A percentile compares a stretch with the other conserved stretches of the same genome.
Conservation (phyloP, 768 basidiomycete genomes). For the Pleurotus giganteus region DNA sequence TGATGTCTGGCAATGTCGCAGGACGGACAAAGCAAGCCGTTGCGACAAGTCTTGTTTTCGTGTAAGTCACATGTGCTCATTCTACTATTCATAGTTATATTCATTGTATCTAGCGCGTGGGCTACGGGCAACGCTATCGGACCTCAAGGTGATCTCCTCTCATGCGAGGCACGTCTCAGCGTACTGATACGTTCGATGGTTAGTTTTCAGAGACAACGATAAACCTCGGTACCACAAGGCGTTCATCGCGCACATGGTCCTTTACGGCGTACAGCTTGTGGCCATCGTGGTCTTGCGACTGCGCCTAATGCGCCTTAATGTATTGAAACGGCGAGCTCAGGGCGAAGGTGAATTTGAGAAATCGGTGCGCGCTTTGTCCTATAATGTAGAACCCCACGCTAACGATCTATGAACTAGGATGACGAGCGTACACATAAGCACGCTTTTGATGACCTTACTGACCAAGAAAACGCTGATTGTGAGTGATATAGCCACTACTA, state of each 20-base stretch:
- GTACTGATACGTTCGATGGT: too few relatives aligned
- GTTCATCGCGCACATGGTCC: constrained; percentile 43
- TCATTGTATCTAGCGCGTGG: constrained; percentile 34
- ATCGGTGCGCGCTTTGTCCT: too few relatives aligned
- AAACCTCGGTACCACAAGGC: constrained; percentile 46
- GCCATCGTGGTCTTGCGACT: constrained; percentile 41
- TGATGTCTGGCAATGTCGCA: constrained; percentile 47
- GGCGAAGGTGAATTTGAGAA: too few relatives aligned
- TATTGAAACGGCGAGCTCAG: too few relatives aligned
- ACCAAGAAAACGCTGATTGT: constrained; percentile 45
- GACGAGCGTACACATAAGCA: constrained; percentile 34
- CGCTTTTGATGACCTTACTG: constrained; percentile 49
- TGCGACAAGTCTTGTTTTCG: constrained; percentile 47
- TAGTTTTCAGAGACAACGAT: constrained; percentile 47
- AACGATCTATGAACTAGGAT: too few relatives aligned
- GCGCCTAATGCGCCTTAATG: constrained; percentile 40
- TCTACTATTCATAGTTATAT: background rate
- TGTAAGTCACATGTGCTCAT: constrained; percentile 25
- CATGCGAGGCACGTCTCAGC: too few relatives aligned
- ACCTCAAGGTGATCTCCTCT: constrained; percentile 32
- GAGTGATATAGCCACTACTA: too few relatives aligned
- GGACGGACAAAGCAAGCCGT: constrained; percentile 51
- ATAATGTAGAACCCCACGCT: constrained; percentile 21
- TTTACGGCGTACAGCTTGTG: too few relatives aligned
- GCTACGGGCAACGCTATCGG: constrained; percentile 51